Evolutionary conservation across 176 grass and related monocot genomes (phyloP), one percentile per base, ranked within the genome.

Genomic region (Musa schizocarpa): DNA sequence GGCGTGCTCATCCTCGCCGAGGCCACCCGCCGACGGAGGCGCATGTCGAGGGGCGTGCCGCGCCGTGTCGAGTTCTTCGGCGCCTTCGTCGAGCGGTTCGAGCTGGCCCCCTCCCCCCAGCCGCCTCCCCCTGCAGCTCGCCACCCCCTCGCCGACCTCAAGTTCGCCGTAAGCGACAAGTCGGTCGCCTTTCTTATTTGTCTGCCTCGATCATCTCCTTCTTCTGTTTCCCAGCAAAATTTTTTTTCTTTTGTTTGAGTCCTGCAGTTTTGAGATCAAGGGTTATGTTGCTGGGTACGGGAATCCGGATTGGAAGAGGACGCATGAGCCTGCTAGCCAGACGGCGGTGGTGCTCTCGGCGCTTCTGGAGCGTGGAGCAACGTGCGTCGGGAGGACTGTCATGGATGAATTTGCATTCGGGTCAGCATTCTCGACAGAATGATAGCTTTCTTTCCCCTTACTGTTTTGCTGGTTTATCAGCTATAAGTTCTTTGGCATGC

Each of bases 291-390:
- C 96, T 59, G 96, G 96, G 63, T 95, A 92, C 52, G 96, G 96
- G 23, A 99, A 95, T 81, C 91, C 88, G 56, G 88, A 95, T 81
- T 99, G 96, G 96, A 91, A 90, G 90, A 88, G 74, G 65, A 95
- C 91, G 6, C 96, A 95, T 52, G 72, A 78, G 55, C 73, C 76
- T 5, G 77, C 91, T 26, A 87, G 16, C 27, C 81, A 52, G 66
- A 95, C 96, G 17, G 86, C 91, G 1, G 62, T 86, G 73, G 83
- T 76, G 68, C 79, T 95, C 9, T 84, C 83, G n/a, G 68, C 76
- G 69, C 81, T 99, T 61, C 89, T 71, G 73, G 87, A 92, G 74
- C 88, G 95, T 51, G 96, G 95, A 54, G 91, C 62, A 3, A 82
- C 82, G 24, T 99, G 83, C 71, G 67, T 95, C 27, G 96, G 96